Evolutionary conservation across 257 asterid species (phyloP), one percentile per base, ranked within the genome.

Genomic region (Lycium ferocissimum): DNA sequence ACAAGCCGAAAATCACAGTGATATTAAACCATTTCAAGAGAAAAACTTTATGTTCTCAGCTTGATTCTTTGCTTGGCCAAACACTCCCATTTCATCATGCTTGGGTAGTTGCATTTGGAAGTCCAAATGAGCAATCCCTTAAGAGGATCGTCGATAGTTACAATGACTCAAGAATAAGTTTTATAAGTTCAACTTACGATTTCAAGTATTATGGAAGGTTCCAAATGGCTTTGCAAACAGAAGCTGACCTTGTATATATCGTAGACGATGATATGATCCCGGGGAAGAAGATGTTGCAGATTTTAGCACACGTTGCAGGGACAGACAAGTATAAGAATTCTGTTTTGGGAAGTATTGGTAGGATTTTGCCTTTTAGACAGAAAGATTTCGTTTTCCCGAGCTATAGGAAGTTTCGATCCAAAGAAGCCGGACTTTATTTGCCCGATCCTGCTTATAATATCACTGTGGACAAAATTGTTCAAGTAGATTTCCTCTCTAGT

Each of bases 371-470:
- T 0, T 97, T 97, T 15, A 81, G 96, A 63, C 97, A 92, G 82
- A 92, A 92, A 90, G 98, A 93, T 67, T 95, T 93, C 51, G 89
- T 94, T 0, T 95, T 97, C 63, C 99, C 98, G 0, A 97, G 98
- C 81, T 97, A 97, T 12, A 89, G 98, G 45, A 97, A 97, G 95
- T 92, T 92, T 51, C 89, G 96, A 6, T 93, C 99, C 0, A 97
- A 92, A 83, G 99, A 97, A 86, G 98, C 98, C 0, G 99, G 99
- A 12, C 92, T 97, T 38, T 97, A 97, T 79, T 86, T 97, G 90
- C 99, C 99, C 3, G 99, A 97, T 83, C 99, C 99, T 7, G 98
- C 99, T 65, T 97, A 97, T 84, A 96, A 95, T 76, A 94, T 97
- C 82, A 91, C 89, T 0, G 87, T 95, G 20, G 93, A 94, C 9